Evolutionary conservation across 345 rosid genomes (phyloP).

Genomic region (Lepidium africanum): DNA sequence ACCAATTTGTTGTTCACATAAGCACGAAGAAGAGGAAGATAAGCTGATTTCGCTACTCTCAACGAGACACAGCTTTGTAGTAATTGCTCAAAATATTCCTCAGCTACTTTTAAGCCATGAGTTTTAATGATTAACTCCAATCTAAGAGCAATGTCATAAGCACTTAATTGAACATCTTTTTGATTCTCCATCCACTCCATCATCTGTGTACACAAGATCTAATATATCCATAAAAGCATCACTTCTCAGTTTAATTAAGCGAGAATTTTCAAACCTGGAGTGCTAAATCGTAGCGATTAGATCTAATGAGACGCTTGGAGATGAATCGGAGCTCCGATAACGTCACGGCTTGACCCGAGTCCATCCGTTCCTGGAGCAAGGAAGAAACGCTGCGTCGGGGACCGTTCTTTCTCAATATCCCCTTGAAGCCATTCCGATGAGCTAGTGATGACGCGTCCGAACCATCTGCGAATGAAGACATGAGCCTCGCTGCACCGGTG

Average conservation of each 20-base stretch:
- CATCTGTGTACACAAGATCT: constrained; percentile 36
- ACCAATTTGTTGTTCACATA: constrained; percentile 38
- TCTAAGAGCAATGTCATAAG: constrained; percentile 30
- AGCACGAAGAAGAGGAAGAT: constrained; percentile 41
- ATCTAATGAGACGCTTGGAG: constrained; percentile 27
- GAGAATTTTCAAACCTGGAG: constrained; percentile 36
- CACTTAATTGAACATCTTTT: constrained; percentile 18
- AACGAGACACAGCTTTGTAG: constrained; percentile 10
- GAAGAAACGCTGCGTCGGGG: constrained; percentile 22
- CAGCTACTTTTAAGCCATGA: constrained; percentile 36
- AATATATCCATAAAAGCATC: not conserved
- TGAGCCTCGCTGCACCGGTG: constrained; percentile 18
- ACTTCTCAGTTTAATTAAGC: not conserved
- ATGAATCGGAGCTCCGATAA: constrained; percentile 37
- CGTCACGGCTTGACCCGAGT: constrained; percentile 33
- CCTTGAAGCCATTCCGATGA: constrained; percentile 6
- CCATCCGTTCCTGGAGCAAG: constrained; percentile 32
- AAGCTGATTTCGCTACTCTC: constrained; percentile 34
- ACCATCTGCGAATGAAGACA: constrained; percentile 18
- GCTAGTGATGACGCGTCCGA: not conserved
- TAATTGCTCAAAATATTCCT: constrained; percentile 30
- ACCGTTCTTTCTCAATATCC: constrained; percentile 32
- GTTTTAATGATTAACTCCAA: constrained; percentile 40
- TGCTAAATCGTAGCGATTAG: constrained; percentile 40
- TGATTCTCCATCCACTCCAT: constrained; percentile 47